These are phyloP conservation scores for Meripilus lineatus DNA, from an alignment of 1,284 basidiomycete genomes.

Conservation along the genomic window DNA sequence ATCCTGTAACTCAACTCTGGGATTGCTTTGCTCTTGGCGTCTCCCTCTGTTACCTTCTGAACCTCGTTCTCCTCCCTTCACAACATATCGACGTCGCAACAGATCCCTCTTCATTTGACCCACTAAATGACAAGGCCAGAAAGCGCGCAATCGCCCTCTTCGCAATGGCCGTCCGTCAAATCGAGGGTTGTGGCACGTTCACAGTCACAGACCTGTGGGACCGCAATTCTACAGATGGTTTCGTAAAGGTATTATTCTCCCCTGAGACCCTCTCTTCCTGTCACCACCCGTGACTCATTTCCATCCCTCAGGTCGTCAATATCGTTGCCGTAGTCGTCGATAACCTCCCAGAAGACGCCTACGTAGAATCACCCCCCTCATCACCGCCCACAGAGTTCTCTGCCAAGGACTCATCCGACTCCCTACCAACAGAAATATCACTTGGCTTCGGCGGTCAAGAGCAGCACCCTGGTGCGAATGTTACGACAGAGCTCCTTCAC, in stretches of 20 bases:
- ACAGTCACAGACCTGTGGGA: conserved; percentile 89
- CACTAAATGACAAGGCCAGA: conserved; percentile 70
- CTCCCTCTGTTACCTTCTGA: conserved; percentile 93
- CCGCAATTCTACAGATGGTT: conserved; percentile 87
- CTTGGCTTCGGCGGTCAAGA: conserved; percentile 26
- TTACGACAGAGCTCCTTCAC: conserved; percentile 84
- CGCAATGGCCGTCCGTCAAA: conserved; percentile 66
- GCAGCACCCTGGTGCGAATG: conserved; percentile 71
- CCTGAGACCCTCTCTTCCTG: neutral
- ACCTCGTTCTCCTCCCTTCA: conserved; percentile 80
- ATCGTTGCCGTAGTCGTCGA: conserved; percentile 87
- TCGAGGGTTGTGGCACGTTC: conserved; percentile 66
- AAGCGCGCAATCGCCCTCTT: conserved; percentile 79
- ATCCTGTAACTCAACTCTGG: conserved; percentile 91
- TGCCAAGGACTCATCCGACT: conserved; percentile 57
- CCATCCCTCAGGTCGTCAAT: conserved; percentile 69
- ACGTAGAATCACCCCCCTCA: conserved; percentile 58
- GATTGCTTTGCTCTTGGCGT: conserved; percentile 91
- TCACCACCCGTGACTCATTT: conserved; percentile 8
- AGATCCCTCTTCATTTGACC: conserved; percentile 62
- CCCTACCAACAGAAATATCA: conserved; percentile 39
- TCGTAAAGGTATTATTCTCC: conserved; percentile 74
- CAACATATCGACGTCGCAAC: conserved; percentile 61
- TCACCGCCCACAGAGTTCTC: conserved; percentile 47
- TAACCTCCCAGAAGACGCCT: conserved; percentile 70